phyloP scores from a whole-genome alignment of 1,284 basidiomycete genomes.

The Flammula alnicola region DNA sequence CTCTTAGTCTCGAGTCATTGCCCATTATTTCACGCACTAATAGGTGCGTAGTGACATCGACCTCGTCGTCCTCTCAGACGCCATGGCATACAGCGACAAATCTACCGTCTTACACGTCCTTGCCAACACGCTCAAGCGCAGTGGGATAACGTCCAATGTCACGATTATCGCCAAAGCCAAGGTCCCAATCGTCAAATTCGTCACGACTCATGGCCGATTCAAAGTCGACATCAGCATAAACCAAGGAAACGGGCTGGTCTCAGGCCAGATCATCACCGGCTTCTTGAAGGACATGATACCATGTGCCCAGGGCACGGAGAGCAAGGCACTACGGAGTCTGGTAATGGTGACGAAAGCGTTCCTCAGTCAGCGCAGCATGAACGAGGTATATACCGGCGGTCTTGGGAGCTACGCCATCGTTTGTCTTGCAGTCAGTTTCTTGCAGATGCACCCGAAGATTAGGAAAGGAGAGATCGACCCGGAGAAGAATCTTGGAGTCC shows the following conservation, averaged over 20 bases:
- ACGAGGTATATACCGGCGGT: constrained; percentile 96
- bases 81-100: constrained; percentile 68
- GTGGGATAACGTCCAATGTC: constrained; percentile 67
- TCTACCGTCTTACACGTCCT: constrained; percentile 62
- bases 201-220: constrained; percentile 77
- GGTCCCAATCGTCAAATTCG: constrained; percentile 94
- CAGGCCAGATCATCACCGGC: constrained; percentile 82
- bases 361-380: constrained; percentile 90
- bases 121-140: constrained; percentile 66
- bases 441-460: constrained; percentile 97
- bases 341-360: constrained; percentile 92
- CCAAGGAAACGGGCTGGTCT: constrained; percentile 83
- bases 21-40: constrained; percentile 3
- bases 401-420: constrained; percentile 95
- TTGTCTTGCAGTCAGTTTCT: constrained; percentile 89
- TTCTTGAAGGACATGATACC: constrained; percentile 75
- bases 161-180: constrained; percentile 89
- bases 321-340: constrained; percentile 73
- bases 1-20: not conserved
- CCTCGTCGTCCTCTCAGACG: constrained; percentile 69
- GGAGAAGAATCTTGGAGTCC: constrained; percentile 85
- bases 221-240: constrained; percentile 92
- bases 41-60: constrained; percentile 68
- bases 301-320: constrained; percentile 44
- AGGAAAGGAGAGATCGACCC: constrained; percentile 88